Evolutionary conservation across 768 basidiomycete genomes (phyloP).

Genomic region (Boletellus sp.): DNA sequence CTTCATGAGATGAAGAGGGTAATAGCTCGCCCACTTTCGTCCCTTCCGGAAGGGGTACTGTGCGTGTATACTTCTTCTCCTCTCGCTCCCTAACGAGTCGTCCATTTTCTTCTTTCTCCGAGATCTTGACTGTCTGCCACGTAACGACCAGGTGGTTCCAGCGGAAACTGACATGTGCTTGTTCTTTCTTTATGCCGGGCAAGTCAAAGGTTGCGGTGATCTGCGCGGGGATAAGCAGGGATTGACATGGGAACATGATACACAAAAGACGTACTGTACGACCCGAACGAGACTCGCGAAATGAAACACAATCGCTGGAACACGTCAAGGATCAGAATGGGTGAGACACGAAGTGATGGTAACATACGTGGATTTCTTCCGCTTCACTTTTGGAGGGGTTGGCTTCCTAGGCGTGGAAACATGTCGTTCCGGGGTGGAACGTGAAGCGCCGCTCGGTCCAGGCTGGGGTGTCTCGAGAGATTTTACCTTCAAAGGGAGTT

Average conservation of each 20-base stretch:
- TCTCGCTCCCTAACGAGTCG: conserved; percentile 59
- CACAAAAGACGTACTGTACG: conserved; percentile 39
- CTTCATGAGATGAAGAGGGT: not conserved
- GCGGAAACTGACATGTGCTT: conserved; percentile 74
- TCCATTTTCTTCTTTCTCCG: conserved; percentile 60
- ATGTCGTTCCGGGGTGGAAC: conserved; percentile 24
- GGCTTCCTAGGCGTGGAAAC: conserved; percentile 23
- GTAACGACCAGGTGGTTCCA: conserved; percentile 57
- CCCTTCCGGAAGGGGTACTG: conserved; percentile 69
- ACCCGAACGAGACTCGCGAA: conserved; percentile 70
- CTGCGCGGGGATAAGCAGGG: conserved; percentile 31
- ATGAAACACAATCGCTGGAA: conserved; percentile 49
- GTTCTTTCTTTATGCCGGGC: conserved; percentile 64
- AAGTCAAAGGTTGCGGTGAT: conserved; percentile 71
- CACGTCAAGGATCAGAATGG: conserved; percentile 14
- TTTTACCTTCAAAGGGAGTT: conserved; percentile 65
- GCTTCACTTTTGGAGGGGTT: conserved; percentile 45
- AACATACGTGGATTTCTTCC: conserved; percentile 62
- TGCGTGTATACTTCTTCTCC: conserved; percentile 61
- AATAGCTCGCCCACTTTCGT: conserved; percentile 49
- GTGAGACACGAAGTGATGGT: conserved; percentile 5
- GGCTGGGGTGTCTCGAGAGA: conserved; percentile 47
- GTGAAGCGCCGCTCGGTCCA: conserved; percentile 20
- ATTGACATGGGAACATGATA: conserved; percentile 11
- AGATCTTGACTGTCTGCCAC: conserved; percentile 58